A percentile compares a stretch with the other conserved stretches of the same genome.
phyloP scores from a whole-genome alignment of 225 moss, liverwort and hornwort genomes.

The Polytrichum commune region DNA sequence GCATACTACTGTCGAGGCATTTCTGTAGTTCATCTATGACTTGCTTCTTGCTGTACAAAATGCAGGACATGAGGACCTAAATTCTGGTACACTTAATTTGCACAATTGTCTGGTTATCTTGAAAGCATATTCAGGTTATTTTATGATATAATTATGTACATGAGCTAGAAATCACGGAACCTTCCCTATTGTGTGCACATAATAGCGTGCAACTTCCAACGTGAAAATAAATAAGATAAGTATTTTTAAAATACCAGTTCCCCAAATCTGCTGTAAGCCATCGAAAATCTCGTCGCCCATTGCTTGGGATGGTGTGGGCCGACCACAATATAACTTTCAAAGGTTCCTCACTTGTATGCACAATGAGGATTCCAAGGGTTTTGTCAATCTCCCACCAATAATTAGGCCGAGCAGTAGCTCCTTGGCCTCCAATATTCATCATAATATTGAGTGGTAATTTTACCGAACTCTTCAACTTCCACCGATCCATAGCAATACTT shows the following conservation, averaged over 20 bases:
- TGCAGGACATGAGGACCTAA: background rate
- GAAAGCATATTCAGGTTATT: too few species aligned
- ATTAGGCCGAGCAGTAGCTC: constrained; percentile 42
- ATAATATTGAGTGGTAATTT: background rate
- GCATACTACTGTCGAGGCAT: background rate
- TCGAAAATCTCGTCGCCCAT: constrained; percentile 70
- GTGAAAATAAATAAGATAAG: background rate
- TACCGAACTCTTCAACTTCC: constrained; percentile 31
- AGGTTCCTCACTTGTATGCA: constrained; percentile 61
- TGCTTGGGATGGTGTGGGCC: constrained; percentile 59
- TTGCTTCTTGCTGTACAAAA: background rate
- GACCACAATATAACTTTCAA: constrained; percentile 63
- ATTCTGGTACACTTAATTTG: too few species aligned
- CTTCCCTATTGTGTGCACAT: background rate
- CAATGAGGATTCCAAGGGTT: constrained; percentile 60
- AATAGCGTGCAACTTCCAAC: background rate
- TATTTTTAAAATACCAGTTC: constrained; percentile 57
- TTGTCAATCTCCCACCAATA: constrained; percentile 74
- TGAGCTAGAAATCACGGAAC: background rate
- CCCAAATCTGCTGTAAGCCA: constrained; percentile 72
- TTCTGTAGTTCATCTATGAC: background rate
- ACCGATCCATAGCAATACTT: constrained; percentile 47
- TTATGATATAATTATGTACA: background rate
- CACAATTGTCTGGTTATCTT: too few species aligned
- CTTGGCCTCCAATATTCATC: background rate